Conservation (phyloP, 2,329 filamentous ascomycete genomes). For the Macrophomina pseudophaseolina region DNA sequence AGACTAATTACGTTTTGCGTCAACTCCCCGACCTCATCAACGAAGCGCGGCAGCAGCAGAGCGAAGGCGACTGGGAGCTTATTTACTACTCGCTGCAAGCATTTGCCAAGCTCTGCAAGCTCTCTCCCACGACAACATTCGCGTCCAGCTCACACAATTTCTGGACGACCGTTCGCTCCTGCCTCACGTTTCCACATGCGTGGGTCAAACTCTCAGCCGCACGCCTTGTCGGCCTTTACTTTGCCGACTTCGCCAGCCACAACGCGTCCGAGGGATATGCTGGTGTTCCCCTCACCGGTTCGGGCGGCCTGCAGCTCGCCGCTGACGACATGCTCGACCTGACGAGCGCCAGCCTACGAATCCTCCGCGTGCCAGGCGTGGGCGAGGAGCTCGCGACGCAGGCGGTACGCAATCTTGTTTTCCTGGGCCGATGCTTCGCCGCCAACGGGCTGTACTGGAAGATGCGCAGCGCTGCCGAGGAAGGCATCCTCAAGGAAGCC, state of each 20-base stretch:
- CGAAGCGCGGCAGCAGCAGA: constrained; percentile 57
- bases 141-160: constrained; percentile 64
- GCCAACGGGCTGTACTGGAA: constrained; percentile 61
- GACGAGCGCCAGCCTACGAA: constrained; percentile 61
- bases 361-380: constrained; percentile 67
- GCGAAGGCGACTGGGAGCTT: constrained; percentile 70
- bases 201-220: constrained; percentile 79
- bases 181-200: constrained; percentile 72
- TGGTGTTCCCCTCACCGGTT: constrained; percentile 68
- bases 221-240: constrained; percentile 75
- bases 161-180: constrained; percentile 72
- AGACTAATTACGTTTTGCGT: constrained; percentile 64
- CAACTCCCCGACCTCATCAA: constrained; percentile 58
- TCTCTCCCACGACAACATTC: constrained; percentile 68
- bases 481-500: constrained; percentile 47
- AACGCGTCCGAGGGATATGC: constrained; percentile 60
- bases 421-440: constrained; percentile 71
- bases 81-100: constrained; percentile 75
- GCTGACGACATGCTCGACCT: constrained; percentile 67
- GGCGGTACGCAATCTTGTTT: constrained; percentile 79
- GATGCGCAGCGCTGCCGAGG: constrained; percentile 51
- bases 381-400: constrained; percentile 79
- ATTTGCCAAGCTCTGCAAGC: constrained; percentile 69
- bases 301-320: constrained; percentile 71
- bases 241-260: constrained; percentile 75